Percentiles rank a stretch among this genome's conserved stretches.
Conservation (phyloP, 495 filamentous ascomycete species). For the Aspergillus conjunctus region DNA sequence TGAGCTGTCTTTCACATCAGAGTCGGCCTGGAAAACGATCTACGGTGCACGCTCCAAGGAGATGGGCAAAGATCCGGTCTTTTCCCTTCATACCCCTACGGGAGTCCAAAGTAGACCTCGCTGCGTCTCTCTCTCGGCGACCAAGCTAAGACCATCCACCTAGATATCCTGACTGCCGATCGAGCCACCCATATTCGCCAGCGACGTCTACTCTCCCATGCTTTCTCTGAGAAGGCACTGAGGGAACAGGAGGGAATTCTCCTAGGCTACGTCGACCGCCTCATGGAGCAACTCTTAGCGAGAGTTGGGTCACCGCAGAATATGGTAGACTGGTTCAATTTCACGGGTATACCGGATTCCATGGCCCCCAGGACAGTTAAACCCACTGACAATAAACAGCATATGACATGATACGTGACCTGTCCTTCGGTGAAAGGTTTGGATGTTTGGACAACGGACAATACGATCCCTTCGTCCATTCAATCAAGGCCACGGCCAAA, state of each 20-base stretch:
- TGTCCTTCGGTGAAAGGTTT: constrained; percentile 4
- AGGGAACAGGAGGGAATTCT: constrained; percentile 41
- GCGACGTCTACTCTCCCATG: constrained; percentile 45
- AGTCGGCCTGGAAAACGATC: constrained; percentile 6
- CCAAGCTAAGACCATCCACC: neutral
- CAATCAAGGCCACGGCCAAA: neutral
- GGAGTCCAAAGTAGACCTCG: neutral
- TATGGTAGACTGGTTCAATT: constrained; percentile 5
- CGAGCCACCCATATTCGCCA: constrained; percentile 35
- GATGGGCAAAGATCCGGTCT: neutral
- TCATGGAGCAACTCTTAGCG: constrained; percentile 28
- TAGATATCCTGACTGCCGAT: constrained; percentile 3
- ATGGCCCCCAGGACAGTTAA: neutral
- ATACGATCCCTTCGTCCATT: constrained; percentile 1
- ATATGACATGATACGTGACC: constrained; percentile 8
- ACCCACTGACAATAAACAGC: neutral
- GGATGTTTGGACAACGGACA: neutral
- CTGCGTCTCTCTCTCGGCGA: neutral
- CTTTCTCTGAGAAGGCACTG: constrained; percentile 51
- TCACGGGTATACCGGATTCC: neutral
- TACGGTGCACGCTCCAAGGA: constrained; percentile 3
- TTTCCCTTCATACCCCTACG: neutral
- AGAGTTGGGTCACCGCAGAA: neutral
- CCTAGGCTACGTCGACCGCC: constrained; percentile 38
- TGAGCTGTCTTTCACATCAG: constrained; percentile 2